Evolutionary conservation across 228 moss, liverwort and hornwort species (phyloP).

Genomic region (Sphagnum fallax): DNA sequence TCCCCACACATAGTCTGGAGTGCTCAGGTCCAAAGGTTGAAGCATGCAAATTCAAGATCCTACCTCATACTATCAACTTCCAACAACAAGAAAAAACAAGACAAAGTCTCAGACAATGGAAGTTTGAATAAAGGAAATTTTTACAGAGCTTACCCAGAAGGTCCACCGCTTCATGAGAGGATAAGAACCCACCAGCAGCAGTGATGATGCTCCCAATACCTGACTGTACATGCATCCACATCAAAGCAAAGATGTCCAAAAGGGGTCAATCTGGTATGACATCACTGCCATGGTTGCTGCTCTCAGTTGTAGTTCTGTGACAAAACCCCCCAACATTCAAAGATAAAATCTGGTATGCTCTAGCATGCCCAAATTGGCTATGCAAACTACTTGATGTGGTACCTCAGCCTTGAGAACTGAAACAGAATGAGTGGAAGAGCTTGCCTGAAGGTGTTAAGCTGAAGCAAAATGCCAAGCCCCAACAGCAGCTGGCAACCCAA

Average conservation of each 20-base stretch:
- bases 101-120: not conserved
- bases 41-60: no score
- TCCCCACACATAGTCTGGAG: no score
- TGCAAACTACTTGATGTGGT: no score
- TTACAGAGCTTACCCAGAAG: slow-evolving; percentile 61
- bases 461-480: slow-evolving; percentile 80
- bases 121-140: not conserved
- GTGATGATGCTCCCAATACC: slow-evolving; percentile 83
- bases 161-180: slow-evolving; percentile 98
- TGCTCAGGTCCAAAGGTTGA: no score
- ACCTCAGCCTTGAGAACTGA: no score
- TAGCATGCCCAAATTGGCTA: no score
- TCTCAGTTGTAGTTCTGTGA: not conserved
- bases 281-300: not conserved
- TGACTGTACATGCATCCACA: slow-evolving; percentile 40
- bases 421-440: not conserved
- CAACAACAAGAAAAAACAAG: not conserved
- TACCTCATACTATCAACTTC: no score
- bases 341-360: no score
- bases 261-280: not conserved
- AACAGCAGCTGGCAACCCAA: slow-evolving; percentile 77
- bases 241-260: not conserved
- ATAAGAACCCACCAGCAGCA: slow-evolving; percentile 87
- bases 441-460: slow-evolving; percentile 87
- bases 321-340: not conserved